phyloP scores from a whole-genome alignment of 768 basidiomycete genomes.

The Cubamyces lactineus region DNA sequence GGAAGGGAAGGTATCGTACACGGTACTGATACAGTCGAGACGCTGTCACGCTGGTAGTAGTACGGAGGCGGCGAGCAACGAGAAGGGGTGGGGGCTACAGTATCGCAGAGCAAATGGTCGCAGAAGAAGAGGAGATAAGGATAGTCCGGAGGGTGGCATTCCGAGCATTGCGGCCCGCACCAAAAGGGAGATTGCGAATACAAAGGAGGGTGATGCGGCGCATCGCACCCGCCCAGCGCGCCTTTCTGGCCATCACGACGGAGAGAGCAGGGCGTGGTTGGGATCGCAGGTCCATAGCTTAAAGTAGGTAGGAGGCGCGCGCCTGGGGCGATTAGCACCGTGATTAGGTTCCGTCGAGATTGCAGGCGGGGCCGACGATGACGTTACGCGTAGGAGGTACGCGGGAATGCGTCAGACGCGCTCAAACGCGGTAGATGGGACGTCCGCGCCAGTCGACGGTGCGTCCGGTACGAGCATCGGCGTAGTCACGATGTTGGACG shows the following conservation, averaged over 20 bases:
- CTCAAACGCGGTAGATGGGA: constrained; percentile 47
- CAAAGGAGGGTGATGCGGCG: constrained; percentile 3
- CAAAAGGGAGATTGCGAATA: neutral
- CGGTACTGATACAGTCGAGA: constrained; percentile 10
- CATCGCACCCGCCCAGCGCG: too few relatives aligned
- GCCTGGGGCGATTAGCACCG: constrained; percentile 9
- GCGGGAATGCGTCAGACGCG: constrained; percentile 8
- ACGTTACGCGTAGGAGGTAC: constrained; percentile 9
- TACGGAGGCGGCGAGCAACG: neutral
- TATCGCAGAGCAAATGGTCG: neutral
- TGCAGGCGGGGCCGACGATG: neutral
- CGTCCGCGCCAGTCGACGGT: constrained; percentile 58
- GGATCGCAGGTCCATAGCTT: neutral
- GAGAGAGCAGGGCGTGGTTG: neutral
- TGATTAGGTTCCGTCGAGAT: neutral
- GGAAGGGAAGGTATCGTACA: constrained; percentile 11
- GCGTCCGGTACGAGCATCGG: constrained; percentile 33
- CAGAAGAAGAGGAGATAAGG: constrained; percentile 15
- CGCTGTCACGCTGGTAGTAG: neutral
- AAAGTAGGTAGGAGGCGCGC: constrained; percentile 5
- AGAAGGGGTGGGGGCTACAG: too few relatives aligned
- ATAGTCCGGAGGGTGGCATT: constrained; percentile 2
- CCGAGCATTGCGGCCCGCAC: neutral
- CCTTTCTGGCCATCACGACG: too few relatives aligned
- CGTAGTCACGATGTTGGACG: constrained; percentile 24